These are phyloP conservation scores for Naegleria lovaniensis DNA, from an alignment of 208 protist genomes.

Conservation along the genomic window DNA sequence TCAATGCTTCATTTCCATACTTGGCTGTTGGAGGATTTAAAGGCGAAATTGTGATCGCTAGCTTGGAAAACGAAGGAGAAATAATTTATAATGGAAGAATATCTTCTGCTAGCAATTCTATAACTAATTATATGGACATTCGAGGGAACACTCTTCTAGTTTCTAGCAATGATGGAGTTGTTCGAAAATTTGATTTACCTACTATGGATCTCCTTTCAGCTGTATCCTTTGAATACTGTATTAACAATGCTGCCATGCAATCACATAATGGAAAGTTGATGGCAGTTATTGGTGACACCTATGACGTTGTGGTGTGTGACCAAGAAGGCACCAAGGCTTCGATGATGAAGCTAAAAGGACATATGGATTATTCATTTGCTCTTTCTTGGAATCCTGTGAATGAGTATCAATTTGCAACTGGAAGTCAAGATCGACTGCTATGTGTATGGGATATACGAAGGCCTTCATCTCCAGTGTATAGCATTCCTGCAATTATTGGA, in stretches of 20 bases:
- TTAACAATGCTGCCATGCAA: background rate
- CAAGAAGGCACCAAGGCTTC: background rate
- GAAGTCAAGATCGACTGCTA: background rate
- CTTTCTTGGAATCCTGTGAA: background rate
- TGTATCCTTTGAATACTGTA: conserved; percentile 6
- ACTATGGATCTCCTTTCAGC: background rate
- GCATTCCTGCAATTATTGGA: background rate
- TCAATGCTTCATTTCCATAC: background rate
- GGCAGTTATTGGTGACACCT: background rate
- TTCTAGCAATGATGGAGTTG: background rate
- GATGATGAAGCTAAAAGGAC: background rate
- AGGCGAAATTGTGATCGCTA: background rate
- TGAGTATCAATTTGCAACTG: background rate
- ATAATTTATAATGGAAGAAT: background rate
- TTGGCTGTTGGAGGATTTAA: conserved; percentile 8
- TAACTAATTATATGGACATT: background rate
- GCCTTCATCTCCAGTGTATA: background rate
- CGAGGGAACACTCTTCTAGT: background rate
- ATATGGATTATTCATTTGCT: conserved; percentile 3
- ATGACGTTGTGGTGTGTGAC: background rate
- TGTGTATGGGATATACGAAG: conserved; percentile 1
- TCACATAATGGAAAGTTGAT: background rate
- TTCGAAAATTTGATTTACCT: background rate
- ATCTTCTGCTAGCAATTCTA: background rate
- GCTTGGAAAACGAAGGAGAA: background rate